Evolutionary conservation across 2,329 filamentous ascomycete species (phyloP).

Genomic region (Chrysoporthe deuterocubensis): DNA sequence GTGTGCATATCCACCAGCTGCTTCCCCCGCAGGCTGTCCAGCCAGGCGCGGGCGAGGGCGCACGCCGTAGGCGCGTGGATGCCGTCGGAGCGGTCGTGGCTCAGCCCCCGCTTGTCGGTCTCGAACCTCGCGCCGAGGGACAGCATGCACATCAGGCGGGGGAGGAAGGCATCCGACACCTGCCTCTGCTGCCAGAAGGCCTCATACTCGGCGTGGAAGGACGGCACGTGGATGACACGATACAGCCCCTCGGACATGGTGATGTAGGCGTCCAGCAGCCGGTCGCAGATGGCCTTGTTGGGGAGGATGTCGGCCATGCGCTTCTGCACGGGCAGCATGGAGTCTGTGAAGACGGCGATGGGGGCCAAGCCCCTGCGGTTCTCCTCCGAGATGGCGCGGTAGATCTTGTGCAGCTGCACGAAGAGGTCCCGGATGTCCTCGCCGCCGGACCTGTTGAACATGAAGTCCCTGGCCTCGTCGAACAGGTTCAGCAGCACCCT

Average conservation of each 20-base stretch:
- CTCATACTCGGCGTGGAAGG: conserved; percentile 55
- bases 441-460: conserved; percentile 47
- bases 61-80: conserved; percentile 62
- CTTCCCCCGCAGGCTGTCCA: conserved; percentile 56
- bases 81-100: conserved; percentile 55
- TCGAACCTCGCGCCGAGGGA: conserved; percentile 59
- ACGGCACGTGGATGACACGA: conserved; percentile 56
- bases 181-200: conserved; percentile 55
- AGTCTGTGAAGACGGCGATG: conserved; percentile 61
- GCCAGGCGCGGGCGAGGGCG: conserved; percentile 57
- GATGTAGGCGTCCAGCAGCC: conserved; percentile 54
- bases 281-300: conserved; percentile 54
- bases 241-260: conserved; percentile 57
- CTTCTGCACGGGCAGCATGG: conserved; percentile 61
- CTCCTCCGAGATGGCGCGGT: conserved; percentile 52
- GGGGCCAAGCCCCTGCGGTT: conserved; percentile 52
- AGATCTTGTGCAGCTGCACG: conserved; percentile 49
- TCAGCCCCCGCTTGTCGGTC: conserved; percentile 54
- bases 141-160: conserved; percentile 56
- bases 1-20: conserved; percentile 56
- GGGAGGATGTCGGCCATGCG: conserved; percentile 62
- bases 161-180: conserved; percentile 55
- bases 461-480: conserved; percentile 56
- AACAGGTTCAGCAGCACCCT: conserved; percentile 60
- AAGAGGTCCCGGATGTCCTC: conserved; percentile 49